These are phyloP conservation scores for Volvariella surrecta DNA, from an alignment of 1,284 basidiomycete species.

Conservation along the genomic window DNA sequence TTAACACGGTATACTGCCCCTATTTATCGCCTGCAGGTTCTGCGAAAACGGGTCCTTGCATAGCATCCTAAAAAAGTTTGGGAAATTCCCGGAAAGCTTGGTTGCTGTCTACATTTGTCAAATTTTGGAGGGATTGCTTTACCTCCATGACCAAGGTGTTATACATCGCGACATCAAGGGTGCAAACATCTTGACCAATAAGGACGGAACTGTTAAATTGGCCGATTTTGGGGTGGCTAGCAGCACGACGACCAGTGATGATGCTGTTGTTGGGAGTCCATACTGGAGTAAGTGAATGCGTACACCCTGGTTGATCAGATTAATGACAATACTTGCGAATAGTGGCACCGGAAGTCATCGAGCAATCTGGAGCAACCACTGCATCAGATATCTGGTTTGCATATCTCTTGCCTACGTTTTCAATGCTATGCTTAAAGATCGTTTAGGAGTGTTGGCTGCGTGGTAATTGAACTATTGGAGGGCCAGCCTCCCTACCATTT, in stretches of 20 bases:
- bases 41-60: slow-evolving; percentile 98
- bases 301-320: background rate
- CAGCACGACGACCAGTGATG: slow-evolving; percentile 66
- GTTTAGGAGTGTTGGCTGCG: slow-evolving; percentile 84
- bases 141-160: slow-evolving; percentile 95
- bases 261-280: slow-evolving; percentile 91
- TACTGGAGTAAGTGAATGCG: slow-evolving; percentile 83
- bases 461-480: slow-evolving; percentile 93
- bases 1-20: background rate
- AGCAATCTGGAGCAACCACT: slow-evolving; percentile 93
- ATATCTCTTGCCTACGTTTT: background rate
- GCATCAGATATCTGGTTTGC: slow-evolving; percentile 92
- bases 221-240: slow-evolving; percentile 92
- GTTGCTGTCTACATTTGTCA: slow-evolving; percentile 96
- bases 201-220: slow-evolving; percentile 93
- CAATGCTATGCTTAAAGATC: slow-evolving; percentile 8
- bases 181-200: slow-evolving; percentile 96
- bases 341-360: slow-evolving; percentile 98
- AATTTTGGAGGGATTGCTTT: slow-evolving; percentile 86
- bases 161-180: slow-evolving; percentile 99
- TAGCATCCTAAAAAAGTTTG: slow-evolving; percentile 93
- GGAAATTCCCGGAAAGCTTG: slow-evolving; percentile 95
- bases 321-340: slow-evolving; percentile 7
- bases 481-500: slow-evolving; percentile 95
- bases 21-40: slow-evolving; percentile 43